These are phyloP conservation scores for Pyropia haitanensis DNA, from an alignment of 23 red algal genomes.

Conservation along the genomic window DNA sequence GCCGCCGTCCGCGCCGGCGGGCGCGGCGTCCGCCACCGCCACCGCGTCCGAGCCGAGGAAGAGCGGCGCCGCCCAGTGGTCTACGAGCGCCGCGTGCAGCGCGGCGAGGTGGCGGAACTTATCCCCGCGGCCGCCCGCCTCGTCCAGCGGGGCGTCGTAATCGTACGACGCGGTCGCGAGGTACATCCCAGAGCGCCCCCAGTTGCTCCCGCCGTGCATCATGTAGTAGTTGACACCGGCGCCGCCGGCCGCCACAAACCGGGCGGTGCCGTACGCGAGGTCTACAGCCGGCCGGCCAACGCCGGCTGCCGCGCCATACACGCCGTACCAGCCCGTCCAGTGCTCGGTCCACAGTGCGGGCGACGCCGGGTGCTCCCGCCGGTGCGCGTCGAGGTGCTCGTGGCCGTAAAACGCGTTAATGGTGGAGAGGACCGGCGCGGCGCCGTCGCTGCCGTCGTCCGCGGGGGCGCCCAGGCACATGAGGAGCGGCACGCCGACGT, in stretches of 20 bases:
- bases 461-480: conserved; percentile 56
- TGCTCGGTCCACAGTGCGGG: conserved; percentile 81
- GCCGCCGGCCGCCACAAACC: conserved; percentile 70
- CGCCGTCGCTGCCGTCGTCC: conserved; percentile 17
- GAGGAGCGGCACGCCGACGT: conserved; percentile 68
- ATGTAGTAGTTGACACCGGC: conserved; percentile 86
- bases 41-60: conserved; percentile 2
- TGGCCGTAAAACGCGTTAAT: conserved; percentile 91
- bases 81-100: conserved; percentile 32
- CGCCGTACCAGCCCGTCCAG: conserved; percentile 90
- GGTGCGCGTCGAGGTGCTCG: conserved; percentile 18
- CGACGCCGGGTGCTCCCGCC: conserved; percentile 31
- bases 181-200: conserved; percentile 57
- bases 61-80: conserved; percentile 12
- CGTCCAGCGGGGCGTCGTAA: conserved; percentile 85
- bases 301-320: conserved; percentile 66
- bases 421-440: conserved; percentile 39
- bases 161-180: conserved; percentile 75
- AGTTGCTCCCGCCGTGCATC: conserved; percentile 86
- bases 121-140: conserved; percentile 45
- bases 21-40: not conserved
- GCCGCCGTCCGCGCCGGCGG: not conserved
- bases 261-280: conserved; percentile 59
- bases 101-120: conserved; percentile 37
- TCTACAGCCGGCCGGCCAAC: conserved; percentile 36